Percentiles rank a stretch among this genome's conserved stretches.
Evolutionary conservation across 106 monocot genomes (phyloP).

Genomic region (Narthecium ossifragum): DNA sequence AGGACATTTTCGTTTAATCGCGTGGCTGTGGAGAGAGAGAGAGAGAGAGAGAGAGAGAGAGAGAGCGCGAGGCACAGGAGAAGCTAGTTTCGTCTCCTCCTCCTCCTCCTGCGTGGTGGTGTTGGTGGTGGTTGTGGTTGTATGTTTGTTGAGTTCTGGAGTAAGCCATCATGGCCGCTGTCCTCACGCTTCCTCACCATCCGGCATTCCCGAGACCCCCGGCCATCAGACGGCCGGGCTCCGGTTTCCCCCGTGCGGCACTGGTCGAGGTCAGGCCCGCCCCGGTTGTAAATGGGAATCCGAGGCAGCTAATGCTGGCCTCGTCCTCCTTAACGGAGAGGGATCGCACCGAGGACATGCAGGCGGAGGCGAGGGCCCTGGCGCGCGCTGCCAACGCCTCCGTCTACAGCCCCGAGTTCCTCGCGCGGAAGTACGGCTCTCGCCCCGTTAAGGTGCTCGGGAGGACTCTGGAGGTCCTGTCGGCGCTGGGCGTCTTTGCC

Average conservation of each 20-base stretch:
- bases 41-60: too few relatives aligned
- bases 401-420: constrained; percentile 66
- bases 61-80: too few relatives aligned
- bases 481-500: constrained; percentile 57
- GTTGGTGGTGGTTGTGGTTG: too few relatives aligned
- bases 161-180: too few relatives aligned
- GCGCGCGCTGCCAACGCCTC: constrained; percentile 51
- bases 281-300: neutral
- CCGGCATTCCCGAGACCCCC: too few relatives aligned
- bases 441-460: constrained; percentile 58
- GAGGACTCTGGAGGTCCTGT: constrained; percentile 58
- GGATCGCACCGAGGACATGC: constrained; percentile 55
- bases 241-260: neutral
- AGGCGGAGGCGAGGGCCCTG: constrained; percentile 85
- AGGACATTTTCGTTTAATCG: too few relatives aligned
- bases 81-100: too few relatives aligned
- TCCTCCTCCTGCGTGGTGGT: too few relatives aligned
- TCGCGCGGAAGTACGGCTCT: constrained; percentile 53
- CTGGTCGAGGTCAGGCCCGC: neutral
- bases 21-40: too few relatives aligned
- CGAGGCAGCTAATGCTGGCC: constrained; percentile 1
- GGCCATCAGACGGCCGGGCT: too few relatives aligned
- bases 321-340: constrained; percentile 1
- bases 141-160: too few relatives aligned
- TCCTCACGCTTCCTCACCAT: too few relatives aligned